Evolutionary conservation across 2,329 filamentous ascomycete genomes (phyloP).

Genomic region (Simplicillium aogashimaense): DNA sequence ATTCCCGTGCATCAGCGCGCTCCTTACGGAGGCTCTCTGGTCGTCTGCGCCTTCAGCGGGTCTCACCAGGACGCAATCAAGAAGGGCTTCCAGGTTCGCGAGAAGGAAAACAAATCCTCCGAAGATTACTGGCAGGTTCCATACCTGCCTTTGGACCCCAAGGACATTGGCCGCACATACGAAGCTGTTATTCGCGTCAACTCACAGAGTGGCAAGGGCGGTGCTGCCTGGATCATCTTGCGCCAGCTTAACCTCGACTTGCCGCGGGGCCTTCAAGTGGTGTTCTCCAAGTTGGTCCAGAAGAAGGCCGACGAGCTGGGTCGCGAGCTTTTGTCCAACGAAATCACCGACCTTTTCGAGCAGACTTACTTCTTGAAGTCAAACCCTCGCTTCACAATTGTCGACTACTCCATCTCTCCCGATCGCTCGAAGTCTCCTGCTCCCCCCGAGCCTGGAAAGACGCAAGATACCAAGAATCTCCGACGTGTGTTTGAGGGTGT

Average conservation of each 20-base stretch:
- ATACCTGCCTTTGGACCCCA: slow-evolving; percentile 85
- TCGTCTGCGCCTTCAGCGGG: slow-evolving; percentile 87
- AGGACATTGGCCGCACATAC: slow-evolving; percentile 93
- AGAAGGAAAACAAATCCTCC: slow-evolving; percentile 44
- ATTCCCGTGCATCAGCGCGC: slow-evolving; percentile 85
- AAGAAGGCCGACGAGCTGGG: slow-evolving; percentile 67
- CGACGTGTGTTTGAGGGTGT: slow-evolving; percentile 79
- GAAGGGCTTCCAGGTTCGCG: slow-evolving; percentile 71
- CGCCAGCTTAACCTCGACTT: slow-evolving; percentile 84
- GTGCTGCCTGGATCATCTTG: slow-evolving; percentile 88
- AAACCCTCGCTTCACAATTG: slow-evolving; percentile 74
- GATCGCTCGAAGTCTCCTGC: slow-evolving; percentile 71
- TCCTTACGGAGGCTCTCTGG: slow-evolving; percentile 83
- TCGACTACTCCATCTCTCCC: slow-evolving; percentile 85
- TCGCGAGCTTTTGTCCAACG: slow-evolving; percentile 71
- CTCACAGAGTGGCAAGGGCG: slow-evolving; percentile 90
- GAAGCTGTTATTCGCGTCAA: slow-evolving; percentile 97
- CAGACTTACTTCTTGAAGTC: slow-evolving; percentile 74
- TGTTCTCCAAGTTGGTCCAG: slow-evolving; percentile 84
- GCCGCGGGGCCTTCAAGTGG: slow-evolving; percentile 83
- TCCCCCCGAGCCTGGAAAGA: slow-evolving; percentile 58
- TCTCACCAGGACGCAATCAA: slow-evolving; percentile 95
- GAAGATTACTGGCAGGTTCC: slow-evolving; percentile 75
- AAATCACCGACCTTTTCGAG: slow-evolving; percentile 86
- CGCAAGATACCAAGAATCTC: slow-evolving; percentile 67